Conservation (phyloP, 805 yeast species). For the Ogataea kodamae region DNA sequence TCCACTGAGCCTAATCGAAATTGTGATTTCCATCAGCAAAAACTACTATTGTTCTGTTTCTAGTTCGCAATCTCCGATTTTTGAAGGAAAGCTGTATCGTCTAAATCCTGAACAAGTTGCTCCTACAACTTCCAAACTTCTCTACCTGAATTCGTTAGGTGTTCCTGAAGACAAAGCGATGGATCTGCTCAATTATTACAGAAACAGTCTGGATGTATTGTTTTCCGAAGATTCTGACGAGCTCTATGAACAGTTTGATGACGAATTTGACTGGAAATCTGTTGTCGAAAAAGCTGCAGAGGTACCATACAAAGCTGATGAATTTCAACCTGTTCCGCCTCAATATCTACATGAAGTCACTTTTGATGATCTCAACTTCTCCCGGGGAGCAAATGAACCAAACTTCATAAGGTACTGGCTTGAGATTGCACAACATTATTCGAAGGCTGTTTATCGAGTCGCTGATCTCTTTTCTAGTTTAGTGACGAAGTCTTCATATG, state of each 20-base stretch:
- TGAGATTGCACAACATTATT: constrained; percentile 41
- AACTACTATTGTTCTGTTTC: constrained; percentile 38
- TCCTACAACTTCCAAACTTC: constrained; percentile 36
- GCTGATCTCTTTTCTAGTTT: constrained; percentile 38
- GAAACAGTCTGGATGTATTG: constrained; percentile 23
- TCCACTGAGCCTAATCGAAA: constrained; percentile 41
- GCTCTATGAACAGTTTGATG: constrained; percentile 34
- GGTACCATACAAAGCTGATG: constrained; percentile 21
- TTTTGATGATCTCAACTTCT: constrained; percentile 37
- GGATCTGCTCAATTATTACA: constrained; percentile 23
- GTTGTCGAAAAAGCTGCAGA: constrained; percentile 18
- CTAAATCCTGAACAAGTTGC: constrained; percentile 38
- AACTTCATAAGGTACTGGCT: constrained; percentile 42
- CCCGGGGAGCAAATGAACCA: constrained; percentile 36
- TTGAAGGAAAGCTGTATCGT: constrained; percentile 36
- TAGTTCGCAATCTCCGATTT: constrained; percentile 33
- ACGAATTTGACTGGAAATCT: constrained; percentile 20
- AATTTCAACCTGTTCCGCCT: constrained; percentile 33
- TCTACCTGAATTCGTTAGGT: constrained; percentile 32
- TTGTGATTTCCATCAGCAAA: constrained; percentile 42
- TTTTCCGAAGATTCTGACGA: constrained; percentile 20
- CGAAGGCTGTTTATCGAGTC: constrained; percentile 34
- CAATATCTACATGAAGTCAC: constrained; percentile 39
- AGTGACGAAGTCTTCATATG: constrained; percentile 32
- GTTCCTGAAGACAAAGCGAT: constrained; percentile 33